phyloP scores from a whole-genome alignment of 2,329 filamentous ascomycete genomes.

The Epichloe coenophiala region DNA sequence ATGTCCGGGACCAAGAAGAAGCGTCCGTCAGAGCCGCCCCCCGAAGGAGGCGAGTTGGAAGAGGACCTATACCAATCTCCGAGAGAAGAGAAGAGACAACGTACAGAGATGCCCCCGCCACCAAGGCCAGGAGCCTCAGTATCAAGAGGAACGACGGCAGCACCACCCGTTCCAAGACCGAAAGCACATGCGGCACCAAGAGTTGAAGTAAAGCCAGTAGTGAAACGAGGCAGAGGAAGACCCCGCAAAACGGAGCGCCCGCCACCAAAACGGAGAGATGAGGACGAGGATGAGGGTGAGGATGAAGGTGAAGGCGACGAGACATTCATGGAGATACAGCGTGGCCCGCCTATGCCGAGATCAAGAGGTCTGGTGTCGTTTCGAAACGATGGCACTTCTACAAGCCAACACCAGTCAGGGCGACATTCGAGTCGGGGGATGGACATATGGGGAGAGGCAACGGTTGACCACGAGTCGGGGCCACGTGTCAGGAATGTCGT shows the following conservation, averaged over 20 bases:
- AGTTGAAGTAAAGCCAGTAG: neutral
- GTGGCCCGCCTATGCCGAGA: constrained; percentile 42
- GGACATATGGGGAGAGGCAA: constrained; percentile 66
- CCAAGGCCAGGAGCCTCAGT: constrained; percentile 12
- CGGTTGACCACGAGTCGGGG: constrained; percentile 27
- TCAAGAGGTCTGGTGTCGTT: constrained; percentile 40
- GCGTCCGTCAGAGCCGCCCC: constrained; percentile 1
- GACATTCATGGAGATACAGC: constrained; percentile 34
- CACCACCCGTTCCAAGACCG: neutral
- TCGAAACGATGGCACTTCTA: constrained; percentile 34
- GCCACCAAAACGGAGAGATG: constrained; percentile 16
- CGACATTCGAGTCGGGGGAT: constrained; percentile 67
- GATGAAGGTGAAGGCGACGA: constrained; percentile 25
- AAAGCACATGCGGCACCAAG: neutral
- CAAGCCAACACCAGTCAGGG: constrained; percentile 57
- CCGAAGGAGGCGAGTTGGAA: constrained; percentile 11
- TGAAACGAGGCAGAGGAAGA: constrained; percentile 5
- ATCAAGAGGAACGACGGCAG: constrained; percentile 9
- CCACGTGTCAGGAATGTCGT: constrained; percentile 66
- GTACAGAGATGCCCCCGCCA: constrained; percentile 12
- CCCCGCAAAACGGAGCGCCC: constrained; percentile 6
- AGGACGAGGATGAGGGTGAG: constrained; percentile 22
- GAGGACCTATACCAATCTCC: constrained; percentile 8
- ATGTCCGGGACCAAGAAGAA: neutral
- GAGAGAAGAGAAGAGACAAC: constrained; percentile 14